Evolutionary conservation across 257 asterid genomes (phyloP).

Genomic region (Eustoma russellianum): DNA sequence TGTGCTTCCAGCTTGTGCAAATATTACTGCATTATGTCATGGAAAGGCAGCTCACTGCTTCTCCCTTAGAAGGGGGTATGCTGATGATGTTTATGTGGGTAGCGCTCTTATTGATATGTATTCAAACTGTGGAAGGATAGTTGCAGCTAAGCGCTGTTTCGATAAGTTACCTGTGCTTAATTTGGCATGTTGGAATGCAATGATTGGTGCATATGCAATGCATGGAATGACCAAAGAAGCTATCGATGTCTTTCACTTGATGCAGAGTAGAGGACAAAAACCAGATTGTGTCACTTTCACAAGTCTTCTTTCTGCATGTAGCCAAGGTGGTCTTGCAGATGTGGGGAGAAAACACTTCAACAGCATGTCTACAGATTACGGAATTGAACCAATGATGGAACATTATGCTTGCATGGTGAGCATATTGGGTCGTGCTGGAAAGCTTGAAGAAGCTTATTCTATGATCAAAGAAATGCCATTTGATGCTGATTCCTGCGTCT

Average conservation of each 20-base stretch:
- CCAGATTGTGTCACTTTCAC: constrained; percentile 73
- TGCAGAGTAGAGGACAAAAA: constrained; percentile 57
- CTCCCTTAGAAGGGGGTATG: constrained; percentile 45
- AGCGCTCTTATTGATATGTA: constrained; percentile 89
- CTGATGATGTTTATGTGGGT: constrained; percentile 50
- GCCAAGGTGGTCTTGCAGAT: constrained; percentile 64
- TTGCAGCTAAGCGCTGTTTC: constrained; percentile 46
- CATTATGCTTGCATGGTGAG: constrained; percentile 84
- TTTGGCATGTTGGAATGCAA: constrained; percentile 82
- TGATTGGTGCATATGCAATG: constrained; percentile 82
- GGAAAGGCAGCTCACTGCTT: constrained; percentile 86
- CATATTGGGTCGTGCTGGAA: constrained; percentile 86
- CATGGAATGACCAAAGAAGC: constrained; percentile 75
- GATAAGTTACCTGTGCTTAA: constrained; percentile 49
- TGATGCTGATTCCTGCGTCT: constrained; percentile 78
- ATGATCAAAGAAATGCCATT: constrained; percentile 62
- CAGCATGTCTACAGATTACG: constrained; percentile 51
- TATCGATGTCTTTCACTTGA: constrained; percentile 31
- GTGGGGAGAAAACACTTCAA: constrained; percentile 54
- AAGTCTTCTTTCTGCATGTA: constrained; percentile 77
- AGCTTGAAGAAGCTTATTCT: constrained; percentile 70
- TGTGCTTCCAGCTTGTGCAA: constrained; percentile 90
- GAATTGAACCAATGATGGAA: constrained; percentile 58
- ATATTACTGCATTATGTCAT: constrained; percentile 68
- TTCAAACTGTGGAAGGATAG: constrained; percentile 78